Evolutionary conservation across 495 filamentous ascomycete species (phyloP).

Genomic region (Aspergillus mulundensis): DNA sequence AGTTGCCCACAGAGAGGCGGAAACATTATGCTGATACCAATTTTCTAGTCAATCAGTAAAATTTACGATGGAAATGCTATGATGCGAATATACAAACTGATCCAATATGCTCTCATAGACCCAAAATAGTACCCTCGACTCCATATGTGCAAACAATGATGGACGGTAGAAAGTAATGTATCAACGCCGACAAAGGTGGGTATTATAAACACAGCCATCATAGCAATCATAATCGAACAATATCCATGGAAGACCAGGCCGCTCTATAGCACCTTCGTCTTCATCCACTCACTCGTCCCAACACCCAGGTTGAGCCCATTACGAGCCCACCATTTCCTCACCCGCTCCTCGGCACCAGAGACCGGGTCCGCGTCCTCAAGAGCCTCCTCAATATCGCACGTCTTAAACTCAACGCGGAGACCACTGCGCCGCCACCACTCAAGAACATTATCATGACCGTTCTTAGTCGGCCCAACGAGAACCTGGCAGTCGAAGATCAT

Average conservation of each 20-base stretch:
- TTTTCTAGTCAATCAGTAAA: background rate
- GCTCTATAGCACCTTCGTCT: conserved; percentile 58
- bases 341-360: conserved; percentile 56
- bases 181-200: conserved; percentile 13
- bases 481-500: conserved; percentile 88
- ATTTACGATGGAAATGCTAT: background rate
- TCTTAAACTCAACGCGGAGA: conserved; percentile 82
- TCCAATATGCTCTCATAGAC: background rate
- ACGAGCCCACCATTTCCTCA: conserved; percentile 82
- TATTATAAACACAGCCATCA: conserved; percentile 9
- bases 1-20: background rate
- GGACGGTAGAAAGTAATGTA: background rate
- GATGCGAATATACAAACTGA: background rate
- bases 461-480: conserved; percentile 80
- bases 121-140: background rate
- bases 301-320: conserved; percentile 86
- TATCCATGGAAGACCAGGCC: background rate
- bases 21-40: background rate
- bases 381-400: conserved; percentile 92
- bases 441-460: conserved; percentile 75
- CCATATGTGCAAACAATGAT: background rate
- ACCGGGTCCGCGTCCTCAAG: conserved; percentile 77
- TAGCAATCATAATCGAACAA: background rate
- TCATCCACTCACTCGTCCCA: conserved; percentile 92
- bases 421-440: conserved; percentile 88